phyloP scores from a whole-genome alignment of 1,139 yeast species.

The Meyerozyma sp. region DNA sequence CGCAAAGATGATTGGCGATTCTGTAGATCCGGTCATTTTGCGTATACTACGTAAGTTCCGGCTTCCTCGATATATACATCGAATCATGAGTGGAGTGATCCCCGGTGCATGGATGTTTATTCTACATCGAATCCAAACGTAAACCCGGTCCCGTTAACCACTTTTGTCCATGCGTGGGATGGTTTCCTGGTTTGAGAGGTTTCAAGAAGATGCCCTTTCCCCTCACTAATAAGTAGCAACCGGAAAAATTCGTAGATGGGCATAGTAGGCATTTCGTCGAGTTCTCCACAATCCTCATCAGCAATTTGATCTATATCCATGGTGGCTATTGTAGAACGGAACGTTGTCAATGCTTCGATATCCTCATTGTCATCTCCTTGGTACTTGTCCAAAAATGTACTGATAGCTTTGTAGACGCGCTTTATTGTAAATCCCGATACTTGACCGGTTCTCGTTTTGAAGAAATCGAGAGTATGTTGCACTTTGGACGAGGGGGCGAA shows the following conservation, averaged over 20 bases:
- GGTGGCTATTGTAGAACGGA: constrained; percentile 7
- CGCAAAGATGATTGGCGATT: constrained; percentile 49
- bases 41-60: not conserved
- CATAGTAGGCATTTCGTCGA: constrained; percentile 32
- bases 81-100: not conserved
- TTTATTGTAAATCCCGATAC: constrained; percentile 71
- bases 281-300: constrained; percentile 42
- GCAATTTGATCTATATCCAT: constrained; percentile 17
- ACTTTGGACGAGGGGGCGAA: constrained; percentile 68
- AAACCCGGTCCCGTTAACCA: not conserved
- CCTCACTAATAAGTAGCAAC: constrained; percentile 35
- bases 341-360: not conserved
- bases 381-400: constrained; percentile 16
- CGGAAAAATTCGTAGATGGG: constrained; percentile 58
- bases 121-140: not conserved
- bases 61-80: not conserved
- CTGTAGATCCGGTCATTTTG: constrained; percentile 4
- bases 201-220: constrained; percentile 8
- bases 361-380: constrained; percentile 24
- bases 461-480: constrained; percentile 57
- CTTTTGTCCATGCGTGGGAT: not conserved
- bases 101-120: not conserved
- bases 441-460: constrained; percentile 63
- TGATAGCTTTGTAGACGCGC: constrained; percentile 39
- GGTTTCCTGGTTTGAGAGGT: not conserved